A percentile compares a stretch with the other conserved stretches of the same genome.
Conservation (phyloP, 306 rosid genomes). For the Leucaena leucocephala region DNA sequence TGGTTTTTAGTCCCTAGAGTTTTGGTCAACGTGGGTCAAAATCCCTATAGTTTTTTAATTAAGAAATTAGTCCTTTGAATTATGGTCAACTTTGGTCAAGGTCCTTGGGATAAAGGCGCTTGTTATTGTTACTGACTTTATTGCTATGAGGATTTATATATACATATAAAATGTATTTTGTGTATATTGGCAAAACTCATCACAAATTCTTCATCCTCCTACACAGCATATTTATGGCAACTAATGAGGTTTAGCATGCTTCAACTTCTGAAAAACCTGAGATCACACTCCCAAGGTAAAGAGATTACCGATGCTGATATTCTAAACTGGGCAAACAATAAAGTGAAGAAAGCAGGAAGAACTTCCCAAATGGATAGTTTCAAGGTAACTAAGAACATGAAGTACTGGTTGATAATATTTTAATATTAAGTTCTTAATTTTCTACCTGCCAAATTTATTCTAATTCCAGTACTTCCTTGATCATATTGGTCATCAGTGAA, state of each 20-base stretch:
- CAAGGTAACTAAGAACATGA: conserved; percentile 49
- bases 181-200: background rate
- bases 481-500: background rate
- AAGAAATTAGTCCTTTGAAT: background rate
- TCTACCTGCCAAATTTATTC: background rate
- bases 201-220: background rate
- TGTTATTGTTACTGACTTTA: background rate
- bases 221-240: conserved; percentile 74
- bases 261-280: conserved; percentile 68
- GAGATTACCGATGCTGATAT: conserved; percentile 72
- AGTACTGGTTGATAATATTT: background rate
- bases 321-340: conserved; percentile 67
- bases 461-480: background rate
- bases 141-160: background rate
- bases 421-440: background rate
- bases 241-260: conserved; percentile 77
- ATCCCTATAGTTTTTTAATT: background rate
- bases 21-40: background rate
- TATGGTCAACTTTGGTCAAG: background rate
- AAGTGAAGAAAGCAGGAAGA: conserved; percentile 68
- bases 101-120: background rate
- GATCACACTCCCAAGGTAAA: conserved; percentile 72
- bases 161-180: background rate
- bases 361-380: conserved; percentile 67
- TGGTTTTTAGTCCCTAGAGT: background rate